Evolutionary conservation across 306 rosid genomes (phyloP).

Genomic region (Cucurbita ficifolia): DNA sequence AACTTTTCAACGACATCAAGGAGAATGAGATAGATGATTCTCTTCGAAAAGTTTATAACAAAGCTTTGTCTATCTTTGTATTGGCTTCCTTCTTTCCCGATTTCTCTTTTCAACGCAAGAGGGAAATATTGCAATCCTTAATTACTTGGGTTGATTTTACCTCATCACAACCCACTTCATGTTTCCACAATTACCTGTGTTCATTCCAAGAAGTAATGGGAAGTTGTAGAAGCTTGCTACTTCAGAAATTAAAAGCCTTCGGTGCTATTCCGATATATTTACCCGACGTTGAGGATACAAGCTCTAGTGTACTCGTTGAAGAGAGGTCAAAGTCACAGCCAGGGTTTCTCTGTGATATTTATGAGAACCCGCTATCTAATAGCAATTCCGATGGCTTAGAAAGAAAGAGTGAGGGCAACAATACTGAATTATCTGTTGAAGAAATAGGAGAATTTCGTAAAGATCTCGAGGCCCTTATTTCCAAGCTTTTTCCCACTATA

Average conservation of each 20-base stretch:
- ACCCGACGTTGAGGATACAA: slow-evolving; percentile 15
- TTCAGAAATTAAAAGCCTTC: slow-evolving; percentile 32
- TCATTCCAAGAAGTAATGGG: slow-evolving; percentile 72
- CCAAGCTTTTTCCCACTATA: slow-evolving; percentile 42
- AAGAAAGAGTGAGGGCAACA: slow-evolving; percentile 14
- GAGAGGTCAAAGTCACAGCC: slow-evolving; percentile 24
- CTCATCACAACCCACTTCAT: slow-evolving; percentile 51
- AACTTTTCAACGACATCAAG: slow-evolving; percentile 43
- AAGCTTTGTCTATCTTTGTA: slow-evolving; percentile 63
- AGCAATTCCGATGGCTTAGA: slow-evolving; percentile 26
- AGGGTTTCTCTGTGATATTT: slow-evolving; percentile 53
- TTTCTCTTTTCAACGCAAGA: slow-evolving; percentile 50
- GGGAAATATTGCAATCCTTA: slow-evolving; percentile 59
- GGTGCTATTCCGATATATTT: slow-evolving; percentile 44
- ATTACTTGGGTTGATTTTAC: slow-evolving; percentile 46
- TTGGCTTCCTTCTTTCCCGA: slow-evolving; percentile 70
- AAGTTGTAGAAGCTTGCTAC: slow-evolving; percentile 46
- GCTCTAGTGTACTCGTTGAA: slow-evolving; percentile 20
- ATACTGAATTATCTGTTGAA: slow-evolving; percentile 24
- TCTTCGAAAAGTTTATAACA: slow-evolving; percentile 29
- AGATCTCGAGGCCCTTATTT: slow-evolving; percentile 50
- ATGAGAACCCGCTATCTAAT: slow-evolving; percentile 13
- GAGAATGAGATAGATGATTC: slow-evolving; percentile 22
- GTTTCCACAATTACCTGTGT: slow-evolving; percentile 59
- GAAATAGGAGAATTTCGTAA: slow-evolving; percentile 52